Evolutionary conservation across 257 asterid genomes (phyloP).

Genomic region (Misopates orontium): DNA sequence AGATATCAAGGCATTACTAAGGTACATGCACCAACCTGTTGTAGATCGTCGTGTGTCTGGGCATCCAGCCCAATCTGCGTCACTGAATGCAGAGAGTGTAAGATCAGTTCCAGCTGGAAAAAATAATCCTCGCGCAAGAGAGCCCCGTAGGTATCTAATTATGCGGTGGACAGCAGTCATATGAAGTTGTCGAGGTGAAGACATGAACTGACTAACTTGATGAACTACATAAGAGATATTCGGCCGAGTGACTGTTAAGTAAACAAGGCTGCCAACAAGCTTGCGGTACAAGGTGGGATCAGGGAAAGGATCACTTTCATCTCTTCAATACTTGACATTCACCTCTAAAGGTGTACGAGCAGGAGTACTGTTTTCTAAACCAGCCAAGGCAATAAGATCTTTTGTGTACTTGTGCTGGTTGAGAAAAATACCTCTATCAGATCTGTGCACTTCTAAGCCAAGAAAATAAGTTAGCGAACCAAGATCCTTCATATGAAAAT

Average conservation of each 20-base stretch:
- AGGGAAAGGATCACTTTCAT: too few relatives aligned
- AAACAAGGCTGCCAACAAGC: neutral
- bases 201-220: neutral
- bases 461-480: too few relatives aligned
- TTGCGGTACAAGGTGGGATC: too few relatives aligned
- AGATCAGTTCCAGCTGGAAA: neutral
- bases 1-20: neutral
- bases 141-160: neutral
- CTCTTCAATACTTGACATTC: too few relatives aligned
- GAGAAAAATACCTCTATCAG: neutral
- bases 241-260: neutral
- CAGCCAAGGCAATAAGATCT: neutral
- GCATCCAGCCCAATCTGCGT: too few relatives aligned
- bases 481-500: neutral
- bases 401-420: neutral
- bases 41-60: too few relatives aligned
- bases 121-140: neutral
- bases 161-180: neutral
- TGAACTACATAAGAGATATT: neutral
- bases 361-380: neutral
- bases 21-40: neutral
- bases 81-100: too few relatives aligned
- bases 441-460: neutral
- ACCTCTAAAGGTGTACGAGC: too few relatives aligned
- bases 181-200: neutral